These are phyloP conservation scores for Cordyceps sp. DNA, from an alignment of 2,329 filamentous ascomycete species.

Conservation along the genomic window DNA sequence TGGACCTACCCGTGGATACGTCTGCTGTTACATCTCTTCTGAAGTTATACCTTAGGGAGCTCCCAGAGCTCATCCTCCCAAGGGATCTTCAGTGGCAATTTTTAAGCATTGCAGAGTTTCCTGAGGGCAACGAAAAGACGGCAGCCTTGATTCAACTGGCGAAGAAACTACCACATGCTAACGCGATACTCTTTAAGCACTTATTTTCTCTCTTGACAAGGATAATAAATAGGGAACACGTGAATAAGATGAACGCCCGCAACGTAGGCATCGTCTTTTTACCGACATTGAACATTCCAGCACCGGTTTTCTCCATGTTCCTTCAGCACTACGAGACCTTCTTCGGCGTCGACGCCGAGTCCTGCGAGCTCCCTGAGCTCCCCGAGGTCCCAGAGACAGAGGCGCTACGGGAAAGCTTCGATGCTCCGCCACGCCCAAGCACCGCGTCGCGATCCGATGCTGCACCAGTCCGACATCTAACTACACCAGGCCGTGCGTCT, in stretches of 20 bases:
- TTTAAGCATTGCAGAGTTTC: constrained; percentile 64
- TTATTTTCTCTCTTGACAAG: constrained; percentile 78
- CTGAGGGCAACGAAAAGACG: constrained; percentile 61
- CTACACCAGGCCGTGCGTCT: too few relatives aligned
- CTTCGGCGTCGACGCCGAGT: constrained; percentile 56
- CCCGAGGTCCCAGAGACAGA: too few relatives aligned
- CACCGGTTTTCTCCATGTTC: constrained; percentile 85
- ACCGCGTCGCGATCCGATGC: too few relatives aligned
- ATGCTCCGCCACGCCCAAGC: too few relatives aligned
- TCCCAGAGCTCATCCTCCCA: constrained; percentile 82
- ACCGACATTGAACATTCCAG: constrained; percentile 89
- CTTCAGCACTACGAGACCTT: constrained; percentile 79
- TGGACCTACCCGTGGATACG: constrained; percentile 89
- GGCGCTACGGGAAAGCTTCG: too few relatives aligned
- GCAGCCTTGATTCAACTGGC: constrained; percentile 61
- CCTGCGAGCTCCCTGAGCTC: constrained; percentile 45
- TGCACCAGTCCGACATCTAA: too few relatives aligned
- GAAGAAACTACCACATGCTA: constrained; percentile 61
- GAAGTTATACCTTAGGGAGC: constrained; percentile 83
- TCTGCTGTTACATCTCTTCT: constrained; percentile 88
- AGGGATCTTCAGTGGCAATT: constrained; percentile 84
- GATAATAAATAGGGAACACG: constrained; percentile 75
- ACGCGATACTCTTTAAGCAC: constrained; percentile 67
- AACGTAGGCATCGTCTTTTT: constrained; percentile 98
- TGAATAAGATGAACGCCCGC: constrained; percentile 96